These are phyloP conservation scores for Vanderwaltozyma yarrowii DNA, from an alignment of 805 yeast species.

Conservation along the genomic window DNA sequence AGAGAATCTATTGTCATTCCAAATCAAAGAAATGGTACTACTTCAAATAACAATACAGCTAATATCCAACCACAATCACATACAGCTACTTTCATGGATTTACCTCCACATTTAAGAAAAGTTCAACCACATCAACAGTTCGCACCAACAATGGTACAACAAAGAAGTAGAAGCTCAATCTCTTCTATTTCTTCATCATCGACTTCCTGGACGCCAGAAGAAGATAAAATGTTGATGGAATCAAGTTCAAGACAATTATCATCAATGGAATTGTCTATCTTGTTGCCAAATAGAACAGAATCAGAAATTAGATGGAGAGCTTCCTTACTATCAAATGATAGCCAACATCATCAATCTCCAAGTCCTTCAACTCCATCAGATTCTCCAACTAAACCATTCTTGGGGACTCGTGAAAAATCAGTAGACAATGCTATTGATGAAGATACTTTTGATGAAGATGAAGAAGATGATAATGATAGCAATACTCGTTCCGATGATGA, in stretches of 20 bases:
- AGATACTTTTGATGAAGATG: constrained; percentile 3
- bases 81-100: constrained; percentile 10
- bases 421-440: constrained; percentile 1
- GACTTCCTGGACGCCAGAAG: constrained; percentile 45
- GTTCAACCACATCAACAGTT: constrained; percentile 4
- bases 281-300: constrained; percentile 65
- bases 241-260: constrained; percentile 50
- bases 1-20: constrained; percentile 18
- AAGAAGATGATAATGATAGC: constrained; percentile 2
- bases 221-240: constrained; percentile 54
- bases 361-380: constrained; percentile 12
- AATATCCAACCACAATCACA: too few relatives aligned
- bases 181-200: background rate
- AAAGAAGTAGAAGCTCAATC: background rate
- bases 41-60: background rate
- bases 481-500: constrained; percentile 3
- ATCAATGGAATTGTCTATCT: constrained; percentile 60
- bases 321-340: constrained; percentile 22
- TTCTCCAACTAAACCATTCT: constrained; percentile 2
- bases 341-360: constrained; percentile 5
- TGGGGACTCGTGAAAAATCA: background rate
- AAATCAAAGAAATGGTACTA: constrained; percentile 1
- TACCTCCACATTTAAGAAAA: constrained; percentile 8
- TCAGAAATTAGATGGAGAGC: constrained; percentile 59
- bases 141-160: background rate